A percentile compares a stretch with the other conserved stretches of the same genome.
phyloP scores from a whole-genome alignment of 1,284 basidiomycete species.

The Leccinum idahoense region DNA sequence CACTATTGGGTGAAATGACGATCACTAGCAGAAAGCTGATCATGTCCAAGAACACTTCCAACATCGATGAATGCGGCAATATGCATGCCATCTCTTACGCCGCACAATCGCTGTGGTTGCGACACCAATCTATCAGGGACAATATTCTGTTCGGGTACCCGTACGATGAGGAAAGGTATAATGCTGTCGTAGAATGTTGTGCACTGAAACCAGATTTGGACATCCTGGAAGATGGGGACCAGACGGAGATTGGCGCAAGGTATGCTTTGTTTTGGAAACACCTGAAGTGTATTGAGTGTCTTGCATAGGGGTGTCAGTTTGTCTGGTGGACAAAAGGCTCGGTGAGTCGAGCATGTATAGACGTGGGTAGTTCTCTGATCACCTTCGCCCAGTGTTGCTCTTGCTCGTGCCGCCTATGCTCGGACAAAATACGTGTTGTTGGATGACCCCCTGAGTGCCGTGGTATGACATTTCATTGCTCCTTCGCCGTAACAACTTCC shows the following conservation, averaged over 20 bases:
- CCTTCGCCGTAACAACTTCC: background rate
- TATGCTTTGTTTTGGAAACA: conserved; percentile 4
- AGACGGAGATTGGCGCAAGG: conserved; percentile 33
- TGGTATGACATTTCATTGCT: conserved; percentile 29
- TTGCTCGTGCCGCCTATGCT: conserved; percentile 54
- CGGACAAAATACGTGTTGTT: conserved; percentile 46
- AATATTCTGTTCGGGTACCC: conserved; percentile 46
- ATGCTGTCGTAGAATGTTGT: conserved; percentile 50
- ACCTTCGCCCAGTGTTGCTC: conserved; percentile 38
- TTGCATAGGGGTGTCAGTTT: conserved; percentile 39
- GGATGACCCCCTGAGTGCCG: conserved; percentile 58
- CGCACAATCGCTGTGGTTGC: conserved; percentile 58
- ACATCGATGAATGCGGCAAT: conserved; percentile 38
- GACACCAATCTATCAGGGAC: conserved; percentile 39
- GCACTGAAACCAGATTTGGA: conserved; percentile 56
- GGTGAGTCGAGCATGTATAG: conserved; percentile 22
- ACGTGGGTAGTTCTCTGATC: conserved; percentile 1
- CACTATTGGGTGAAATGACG: conserved; percentile 32
- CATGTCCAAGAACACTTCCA: conserved; percentile 38
- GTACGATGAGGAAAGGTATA: conserved; percentile 39
- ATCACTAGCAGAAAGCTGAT: conserved; percentile 27
- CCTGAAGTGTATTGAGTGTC: background rate
- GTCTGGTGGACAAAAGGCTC: conserved; percentile 51
- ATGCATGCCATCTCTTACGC: conserved; percentile 52
- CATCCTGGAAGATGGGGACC: conserved; percentile 39